Conservation (phyloP, 352 stramenopile genomes). For the Pythium aristosporum region DNA sequence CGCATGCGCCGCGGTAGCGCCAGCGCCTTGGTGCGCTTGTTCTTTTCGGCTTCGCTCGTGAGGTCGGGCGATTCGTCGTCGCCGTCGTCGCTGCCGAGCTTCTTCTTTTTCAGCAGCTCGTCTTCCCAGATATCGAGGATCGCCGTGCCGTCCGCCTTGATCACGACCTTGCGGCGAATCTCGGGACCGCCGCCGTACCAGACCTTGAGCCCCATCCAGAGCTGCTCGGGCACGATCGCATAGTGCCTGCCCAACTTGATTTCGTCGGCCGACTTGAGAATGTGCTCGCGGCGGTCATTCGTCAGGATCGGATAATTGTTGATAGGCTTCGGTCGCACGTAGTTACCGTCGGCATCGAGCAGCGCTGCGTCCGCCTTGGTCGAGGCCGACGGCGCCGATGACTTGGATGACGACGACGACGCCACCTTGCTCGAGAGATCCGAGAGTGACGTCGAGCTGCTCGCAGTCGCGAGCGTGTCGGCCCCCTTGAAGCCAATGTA, state of each 20-base stretch:
- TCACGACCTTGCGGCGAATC: constrained; percentile 82
- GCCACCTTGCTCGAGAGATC: constrained; percentile 24
- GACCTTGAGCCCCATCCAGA: constrained; percentile 89
- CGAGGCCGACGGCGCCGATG: background rate
- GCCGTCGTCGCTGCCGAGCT: constrained; percentile 36
- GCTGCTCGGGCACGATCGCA: constrained; percentile 80
- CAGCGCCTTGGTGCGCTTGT: constrained; percentile 48
- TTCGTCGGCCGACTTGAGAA: constrained; percentile 70
- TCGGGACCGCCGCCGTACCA: constrained; percentile 92
- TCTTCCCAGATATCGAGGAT: constrained; percentile 81
- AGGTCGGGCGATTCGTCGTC: constrained; percentile 34
- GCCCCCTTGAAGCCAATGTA: constrained; percentile 51
- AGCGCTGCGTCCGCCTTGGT: constrained; percentile 48
- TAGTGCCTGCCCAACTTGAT: constrained; percentile 84
- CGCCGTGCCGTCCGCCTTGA: constrained; percentile 52
- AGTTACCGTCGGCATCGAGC: constrained; percentile 78
- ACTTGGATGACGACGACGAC: constrained; percentile 12
- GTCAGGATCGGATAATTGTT: constrained; percentile 80
- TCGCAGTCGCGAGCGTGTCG: constrained; percentile 28
- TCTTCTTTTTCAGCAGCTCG: constrained; percentile 50
- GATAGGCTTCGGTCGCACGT: constrained; percentile 78
- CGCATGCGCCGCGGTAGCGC: constrained; percentile 75
- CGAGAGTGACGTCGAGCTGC: constrained; percentile 22
- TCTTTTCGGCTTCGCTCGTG: constrained; percentile 55
- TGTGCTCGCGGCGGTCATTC: constrained; percentile 59